Evolutionary conservation across 1,284 basidiomycete species (phyloP).

Genomic region (Tilletia setariae): DNA sequence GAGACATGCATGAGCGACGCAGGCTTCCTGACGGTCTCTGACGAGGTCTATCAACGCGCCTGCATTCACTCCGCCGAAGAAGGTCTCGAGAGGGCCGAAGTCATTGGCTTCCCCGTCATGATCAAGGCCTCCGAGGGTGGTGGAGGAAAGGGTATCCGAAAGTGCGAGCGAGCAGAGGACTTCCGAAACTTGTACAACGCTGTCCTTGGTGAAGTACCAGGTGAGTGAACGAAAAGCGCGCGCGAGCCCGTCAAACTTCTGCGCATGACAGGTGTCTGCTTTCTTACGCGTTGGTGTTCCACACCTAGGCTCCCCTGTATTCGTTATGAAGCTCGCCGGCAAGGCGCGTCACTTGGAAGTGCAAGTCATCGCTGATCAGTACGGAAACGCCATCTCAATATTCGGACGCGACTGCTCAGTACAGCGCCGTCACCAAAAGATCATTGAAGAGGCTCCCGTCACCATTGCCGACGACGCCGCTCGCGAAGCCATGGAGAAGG

Average conservation of each 20-base stretch:
- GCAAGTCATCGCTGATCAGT: conserved; percentile 97
- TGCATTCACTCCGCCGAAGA: conserved; percentile 88
- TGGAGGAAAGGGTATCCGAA: conserved; percentile 80
- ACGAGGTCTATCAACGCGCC: conserved; percentile 82
- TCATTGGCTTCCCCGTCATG: conserved; percentile 97
- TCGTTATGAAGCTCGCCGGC: conserved; percentile 99
- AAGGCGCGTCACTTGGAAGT: conserved; percentile 97
- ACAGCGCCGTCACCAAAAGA: conserved; percentile 99
- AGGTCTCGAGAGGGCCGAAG: conserved; percentile 71
- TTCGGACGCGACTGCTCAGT: conserved; percentile 99
- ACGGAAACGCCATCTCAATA: conserved; percentile 97
- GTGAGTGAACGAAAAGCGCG: conserved; percentile 29
- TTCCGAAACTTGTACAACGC: conserved; percentile 94
- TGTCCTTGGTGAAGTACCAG: conserved; percentile 80
- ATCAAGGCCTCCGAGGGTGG: conserved; percentile 99
- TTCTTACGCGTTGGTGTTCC: neutral
- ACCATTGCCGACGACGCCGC: conserved; percentile 76
- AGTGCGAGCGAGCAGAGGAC: conserved; percentile 61
- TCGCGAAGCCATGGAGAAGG: conserved; percentile 94
- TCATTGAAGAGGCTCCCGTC: conserved; percentile 98
- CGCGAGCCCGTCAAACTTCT: too few relatives aligned
- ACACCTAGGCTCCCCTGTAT: conserved; percentile 76
- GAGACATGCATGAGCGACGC: conserved; percentile 80
- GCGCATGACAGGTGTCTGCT: conserved; percentile 13
- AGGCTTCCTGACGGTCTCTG: conserved; percentile 90